phyloP scores from a whole-genome alignment of 495 filamentous ascomycete genomes.

The Platismatia glauca region DNA sequence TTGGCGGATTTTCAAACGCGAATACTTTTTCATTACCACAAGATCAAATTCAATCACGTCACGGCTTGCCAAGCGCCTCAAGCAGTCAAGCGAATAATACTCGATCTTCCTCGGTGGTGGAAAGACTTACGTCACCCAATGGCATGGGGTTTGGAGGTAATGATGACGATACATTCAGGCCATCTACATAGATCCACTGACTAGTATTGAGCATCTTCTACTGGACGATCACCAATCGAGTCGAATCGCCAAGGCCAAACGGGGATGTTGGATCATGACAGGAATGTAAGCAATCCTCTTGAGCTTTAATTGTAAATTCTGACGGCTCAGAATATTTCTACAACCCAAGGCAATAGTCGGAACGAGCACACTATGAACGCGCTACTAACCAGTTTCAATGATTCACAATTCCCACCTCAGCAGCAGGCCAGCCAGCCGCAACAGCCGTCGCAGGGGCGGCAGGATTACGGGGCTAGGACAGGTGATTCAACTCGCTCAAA shows the following conservation, averaged over 20 bases:
- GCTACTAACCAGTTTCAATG: constrained; percentile 15
- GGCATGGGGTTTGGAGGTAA: constrained; percentile 18
- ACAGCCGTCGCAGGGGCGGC: constrained; percentile 13
- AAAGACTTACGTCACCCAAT: constrained; percentile 26
- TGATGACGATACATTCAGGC: not conserved
- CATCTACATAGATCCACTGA: not conserved
- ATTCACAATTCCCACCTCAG: constrained; percentile 28
- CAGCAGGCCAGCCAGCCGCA: constrained; percentile 25
- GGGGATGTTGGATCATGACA: constrained; percentile 26
- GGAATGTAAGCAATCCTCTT: constrained; percentile 22
- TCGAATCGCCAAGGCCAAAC: constrained; percentile 21
- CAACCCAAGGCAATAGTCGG: constrained; percentile 11
- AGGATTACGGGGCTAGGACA: constrained; percentile 28
- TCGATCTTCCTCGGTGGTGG: constrained; percentile 23
- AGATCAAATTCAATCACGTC: constrained; percentile 30
- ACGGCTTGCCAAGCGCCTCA: constrained; percentile 52
- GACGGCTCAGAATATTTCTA: not conserved
- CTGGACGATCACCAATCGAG: constrained; percentile 26
- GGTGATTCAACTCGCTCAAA: constrained; percentile 31
- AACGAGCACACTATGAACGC: constrained; percentile 11
- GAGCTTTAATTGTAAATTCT: not conserved
- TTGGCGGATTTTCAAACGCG: constrained; percentile 46
- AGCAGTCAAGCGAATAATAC: constrained; percentile 35
- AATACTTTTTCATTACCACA: constrained; percentile 34
- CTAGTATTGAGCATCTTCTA: constrained; percentile 7